Conservation (phyloP, 2,329 filamentous ascomycete species). For the Metarhizium brunneum region DNA sequence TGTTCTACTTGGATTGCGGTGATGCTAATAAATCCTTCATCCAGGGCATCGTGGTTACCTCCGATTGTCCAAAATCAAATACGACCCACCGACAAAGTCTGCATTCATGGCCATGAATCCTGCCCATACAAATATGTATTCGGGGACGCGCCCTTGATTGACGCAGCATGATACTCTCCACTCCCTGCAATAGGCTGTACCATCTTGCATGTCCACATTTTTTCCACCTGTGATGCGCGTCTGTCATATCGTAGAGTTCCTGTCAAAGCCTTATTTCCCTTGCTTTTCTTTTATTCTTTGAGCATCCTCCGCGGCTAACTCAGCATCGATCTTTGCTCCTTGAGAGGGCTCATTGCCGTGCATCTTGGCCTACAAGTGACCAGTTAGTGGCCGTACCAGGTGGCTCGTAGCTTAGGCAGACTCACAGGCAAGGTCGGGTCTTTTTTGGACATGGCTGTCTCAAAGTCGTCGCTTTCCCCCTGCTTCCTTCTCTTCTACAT, state of each 20-base stretch:
- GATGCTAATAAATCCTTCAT: neutral
- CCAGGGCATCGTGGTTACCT: neutral
- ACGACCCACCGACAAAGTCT: too few relatives aligned
- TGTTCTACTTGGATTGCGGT: neutral
- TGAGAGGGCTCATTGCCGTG: constrained; percentile 67
- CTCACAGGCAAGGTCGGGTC: constrained; percentile 52
- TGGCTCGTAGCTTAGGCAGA: neutral
- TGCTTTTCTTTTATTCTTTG: constrained; percentile 49
- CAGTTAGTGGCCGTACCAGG: neutral
- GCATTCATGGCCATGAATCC: too few relatives aligned
- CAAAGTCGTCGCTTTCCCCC: constrained; percentile 27
- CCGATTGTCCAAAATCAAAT: too few relatives aligned
- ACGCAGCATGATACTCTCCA: too few relatives aligned
- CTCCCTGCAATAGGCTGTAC: too few relatives aligned
- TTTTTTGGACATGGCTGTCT: constrained; percentile 37
- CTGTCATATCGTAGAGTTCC: neutral
- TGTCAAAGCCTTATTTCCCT: constrained; percentile 26
- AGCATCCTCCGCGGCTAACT: constrained; percentile 60
- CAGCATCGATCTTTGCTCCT: constrained; percentile 63
- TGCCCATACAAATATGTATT: too few relatives aligned
- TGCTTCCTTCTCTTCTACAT: constrained; percentile 28
- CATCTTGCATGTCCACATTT: too few relatives aligned
- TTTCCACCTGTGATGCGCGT: neutral
- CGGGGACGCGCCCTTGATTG: neutral
- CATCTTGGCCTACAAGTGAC: constrained; percentile 39